Conservation (phyloP, 768 basidiomycete species). For the Gelatoporia subvermispora region DNA sequence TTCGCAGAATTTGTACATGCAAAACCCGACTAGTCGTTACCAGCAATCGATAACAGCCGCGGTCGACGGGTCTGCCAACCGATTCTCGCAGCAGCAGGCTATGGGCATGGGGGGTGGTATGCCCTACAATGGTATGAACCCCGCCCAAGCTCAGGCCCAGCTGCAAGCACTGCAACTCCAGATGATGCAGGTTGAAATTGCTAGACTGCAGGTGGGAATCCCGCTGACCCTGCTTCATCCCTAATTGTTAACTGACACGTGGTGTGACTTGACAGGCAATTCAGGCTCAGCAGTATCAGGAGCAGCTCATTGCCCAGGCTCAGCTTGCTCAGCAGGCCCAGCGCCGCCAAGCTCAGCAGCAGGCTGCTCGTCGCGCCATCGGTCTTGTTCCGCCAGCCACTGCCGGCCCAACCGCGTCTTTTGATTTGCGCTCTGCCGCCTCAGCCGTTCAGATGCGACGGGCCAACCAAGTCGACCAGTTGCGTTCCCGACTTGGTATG, state of each 20-base stretch:
- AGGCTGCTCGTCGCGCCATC: constrained; percentile 43
- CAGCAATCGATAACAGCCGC: constrained; percentile 64
- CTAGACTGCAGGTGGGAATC: constrained; percentile 67
- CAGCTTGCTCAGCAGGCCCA: constrained; percentile 47
- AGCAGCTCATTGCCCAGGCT: constrained; percentile 60
- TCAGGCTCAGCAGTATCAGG: constrained; percentile 75
- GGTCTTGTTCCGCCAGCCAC: constrained; percentile 57
- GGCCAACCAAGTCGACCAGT: constrained; percentile 62
- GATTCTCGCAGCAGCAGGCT: constrained; percentile 61
- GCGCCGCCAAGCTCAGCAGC: constrained; percentile 42
- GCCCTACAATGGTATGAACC: constrained; percentile 35
- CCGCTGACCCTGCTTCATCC: neutral
- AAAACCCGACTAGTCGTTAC: constrained; percentile 25
- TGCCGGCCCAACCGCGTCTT: constrained; percentile 66
- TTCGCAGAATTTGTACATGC: constrained; percentile 47
- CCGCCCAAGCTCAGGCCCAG: constrained; percentile 45
- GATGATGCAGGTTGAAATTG: constrained; percentile 79
- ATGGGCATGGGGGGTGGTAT: constrained; percentile 50
- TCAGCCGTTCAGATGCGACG: constrained; percentile 60
- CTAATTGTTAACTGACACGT: neutral
- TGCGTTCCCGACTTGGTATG: constrained; percentile 55
- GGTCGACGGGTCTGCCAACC: constrained; percentile 62
- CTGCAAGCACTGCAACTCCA: constrained; percentile 74
- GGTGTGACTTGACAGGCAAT: constrained; percentile 39
- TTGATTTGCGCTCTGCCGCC: constrained; percentile 58